Evolutionary conservation across 495 filamentous ascomycete species (phyloP).

Genomic region (Aspergillus conjunctus): DNA sequence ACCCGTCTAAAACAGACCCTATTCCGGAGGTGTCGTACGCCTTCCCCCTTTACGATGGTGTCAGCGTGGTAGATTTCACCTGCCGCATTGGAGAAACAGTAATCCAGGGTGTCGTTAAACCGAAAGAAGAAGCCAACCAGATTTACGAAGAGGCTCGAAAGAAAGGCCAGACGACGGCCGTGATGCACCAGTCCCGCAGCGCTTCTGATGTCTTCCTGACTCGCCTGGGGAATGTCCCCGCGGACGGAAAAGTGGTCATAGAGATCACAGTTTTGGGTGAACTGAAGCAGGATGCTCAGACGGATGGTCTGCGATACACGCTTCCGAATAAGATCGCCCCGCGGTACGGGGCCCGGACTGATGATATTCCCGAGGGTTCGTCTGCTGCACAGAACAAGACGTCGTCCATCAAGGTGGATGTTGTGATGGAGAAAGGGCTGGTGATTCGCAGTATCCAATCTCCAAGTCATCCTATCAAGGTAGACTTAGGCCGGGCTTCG

Average conservation of each 20-base stretch:
- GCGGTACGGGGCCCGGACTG: slow-evolving; percentile 53
- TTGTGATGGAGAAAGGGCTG: slow-evolving; percentile 5
- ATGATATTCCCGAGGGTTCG: neutral
- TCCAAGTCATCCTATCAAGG: slow-evolving; percentile 66
- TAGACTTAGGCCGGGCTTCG: slow-evolving; percentile 61
- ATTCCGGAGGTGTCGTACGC: slow-evolving; percentile 60
- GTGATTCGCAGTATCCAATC: slow-evolving; percentile 55
- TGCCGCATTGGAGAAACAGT: slow-evolving; percentile 53
- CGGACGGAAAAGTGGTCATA: slow-evolving; percentile 52
- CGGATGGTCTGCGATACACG: slow-evolving; percentile 64
- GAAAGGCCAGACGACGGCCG: slow-evolving; percentile 59
- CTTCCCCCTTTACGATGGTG: slow-evolving; percentile 69
- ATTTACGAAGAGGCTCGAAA: slow-evolving; percentile 57
- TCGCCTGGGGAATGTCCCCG: slow-evolving; percentile 64
- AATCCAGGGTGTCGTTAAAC: slow-evolving; percentile 62
- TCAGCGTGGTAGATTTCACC: slow-evolving; percentile 63
- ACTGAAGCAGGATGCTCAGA: slow-evolving; percentile 64
- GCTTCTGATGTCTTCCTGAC: slow-evolving; percentile 66
- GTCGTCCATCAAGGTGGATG: slow-evolving; percentile 5
- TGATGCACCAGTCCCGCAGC: slow-evolving; percentile 59
- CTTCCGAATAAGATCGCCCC: slow-evolving; percentile 64
- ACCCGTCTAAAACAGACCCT: slow-evolving; percentile 42
- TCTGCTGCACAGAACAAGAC: neutral
- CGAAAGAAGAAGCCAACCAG: slow-evolving; percentile 56
- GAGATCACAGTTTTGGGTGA: slow-evolving; percentile 67